phyloP scores from a whole-genome alignment of 2,329 filamentous ascomycete species.

The Hypoxylon rubiginosum region DNA sequence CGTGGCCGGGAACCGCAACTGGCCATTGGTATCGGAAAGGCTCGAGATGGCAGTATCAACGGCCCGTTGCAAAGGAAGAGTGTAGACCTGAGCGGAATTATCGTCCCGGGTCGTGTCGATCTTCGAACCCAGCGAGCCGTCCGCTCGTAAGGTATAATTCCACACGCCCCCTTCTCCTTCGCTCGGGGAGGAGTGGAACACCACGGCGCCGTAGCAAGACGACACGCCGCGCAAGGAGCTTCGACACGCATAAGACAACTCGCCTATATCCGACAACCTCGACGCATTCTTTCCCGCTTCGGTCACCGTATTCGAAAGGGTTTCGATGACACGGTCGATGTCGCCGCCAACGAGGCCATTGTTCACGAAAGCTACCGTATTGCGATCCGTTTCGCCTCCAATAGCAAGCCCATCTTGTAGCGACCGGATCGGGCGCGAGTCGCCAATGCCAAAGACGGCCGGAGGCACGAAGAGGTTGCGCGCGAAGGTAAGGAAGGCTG shows the following conservation, averaged over 20 bases:
- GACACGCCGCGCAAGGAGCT: slow-evolving; percentile 76
- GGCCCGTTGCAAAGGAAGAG: slow-evolving; percentile 82
- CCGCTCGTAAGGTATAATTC: slow-evolving; percentile 89
- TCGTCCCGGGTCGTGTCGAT: slow-evolving; percentile 73
- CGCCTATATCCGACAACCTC: slow-evolving; percentile 66
- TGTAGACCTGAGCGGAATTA: slow-evolving; percentile 83
- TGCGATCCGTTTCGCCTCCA: slow-evolving; percentile 68
- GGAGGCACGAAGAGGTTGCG: slow-evolving; percentile 87
- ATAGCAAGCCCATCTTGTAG: slow-evolving; percentile 73
- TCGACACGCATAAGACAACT: slow-evolving; percentile 73
- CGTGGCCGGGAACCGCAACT: slow-evolving; percentile 55
- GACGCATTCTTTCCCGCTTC: slow-evolving; percentile 68
- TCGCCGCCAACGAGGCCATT: slow-evolving; percentile 77
- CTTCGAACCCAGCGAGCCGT: slow-evolving; percentile 75
- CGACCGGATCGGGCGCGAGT: slow-evolving; percentile 70
- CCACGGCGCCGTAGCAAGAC: slow-evolving; percentile 78
- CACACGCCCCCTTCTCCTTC: slow-evolving; percentile 77
- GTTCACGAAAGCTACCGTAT: slow-evolving; percentile 84
- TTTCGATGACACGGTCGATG: slow-evolving; percentile 78
- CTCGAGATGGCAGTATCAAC: slow-evolving; percentile 80
- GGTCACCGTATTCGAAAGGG: slow-evolving; percentile 70
- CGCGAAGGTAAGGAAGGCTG: slow-evolving; percentile 75
- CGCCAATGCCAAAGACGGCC: slow-evolving; percentile 79
- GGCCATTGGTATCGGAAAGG: slow-evolving; percentile 57
- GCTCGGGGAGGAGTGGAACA: slow-evolving; percentile 80